Evolutionary conservation across 2,329 filamentous ascomycete genomes (phyloP), one percentile per base, ranked within the genome.

Genomic region (Alternaria sp.): DNA sequence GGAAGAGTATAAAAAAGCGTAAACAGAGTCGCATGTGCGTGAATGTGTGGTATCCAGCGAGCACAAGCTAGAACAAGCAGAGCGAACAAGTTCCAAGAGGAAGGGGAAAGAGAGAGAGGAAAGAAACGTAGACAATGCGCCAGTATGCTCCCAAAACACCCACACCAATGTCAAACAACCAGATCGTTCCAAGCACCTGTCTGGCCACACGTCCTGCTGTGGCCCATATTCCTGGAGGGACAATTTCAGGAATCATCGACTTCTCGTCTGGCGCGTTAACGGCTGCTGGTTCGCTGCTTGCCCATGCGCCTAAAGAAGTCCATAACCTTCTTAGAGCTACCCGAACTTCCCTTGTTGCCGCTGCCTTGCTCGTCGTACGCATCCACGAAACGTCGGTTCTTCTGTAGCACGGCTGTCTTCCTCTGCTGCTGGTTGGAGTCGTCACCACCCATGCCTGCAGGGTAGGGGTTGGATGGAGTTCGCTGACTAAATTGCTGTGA

Each of bases 241-340:
- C 30, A 49, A 21, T 18, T 2, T 46, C 26, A n/a, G 15, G 18
- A 28, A 56, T 14, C 23, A 15, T 43, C 9, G 21, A 37, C 30
- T 53, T 37, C 30, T 37, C 20, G 20, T 37, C 49, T 53, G 20
- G 49, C 49, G 20, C 49, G 20, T 37, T 53, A 70, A 26, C 65
- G 63, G 26, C 63, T 60, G 33, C 64, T 62, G 14, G 61, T 66
- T 60, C 91, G 86, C 71, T 90, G 92, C 82, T 91, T 93, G 60
- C 92, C 93, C 78, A 94, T 88, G 79, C 94, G 87, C 72, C 96
- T 87, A 85, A 99, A 99, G 81, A 98, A 97, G 82, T 99, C 95
- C 94, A 99, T 98, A 43, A 99, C 96, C 77, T 93, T 90, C 78
- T 94, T 91, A 14, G 90, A 95, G 79, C 92, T 96, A 47, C 95